phyloP scores from a whole-genome alignment of 2,329 filamentous ascomycete genomes.

The Clonostachys rosea region DNA sequence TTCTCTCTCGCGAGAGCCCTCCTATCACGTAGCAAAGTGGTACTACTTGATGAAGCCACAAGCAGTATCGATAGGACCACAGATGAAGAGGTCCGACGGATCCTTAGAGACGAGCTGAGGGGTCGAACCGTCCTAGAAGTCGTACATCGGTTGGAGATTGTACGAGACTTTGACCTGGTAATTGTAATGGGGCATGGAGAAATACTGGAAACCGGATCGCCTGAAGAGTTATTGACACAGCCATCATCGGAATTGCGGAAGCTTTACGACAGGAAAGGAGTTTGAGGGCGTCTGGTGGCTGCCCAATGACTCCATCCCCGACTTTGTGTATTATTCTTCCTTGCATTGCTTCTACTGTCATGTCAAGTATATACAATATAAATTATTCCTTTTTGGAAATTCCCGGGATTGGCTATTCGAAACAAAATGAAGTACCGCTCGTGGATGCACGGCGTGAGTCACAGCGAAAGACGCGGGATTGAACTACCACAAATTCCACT shows the following conservation, averaged over 20 bases:
- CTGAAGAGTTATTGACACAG: conserved; percentile 12
- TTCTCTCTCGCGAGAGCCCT: conserved; percentile 56
- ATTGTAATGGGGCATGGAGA: conserved; percentile 18
- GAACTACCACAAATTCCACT: too few relatives aligned
- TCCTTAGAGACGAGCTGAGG: conserved; percentile 11
- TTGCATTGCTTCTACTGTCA: too few relatives aligned
- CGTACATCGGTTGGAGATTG: conserved; percentile 17
- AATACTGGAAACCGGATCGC: conserved; percentile 16
- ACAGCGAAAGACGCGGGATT: too few relatives aligned
- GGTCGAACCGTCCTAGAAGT: conserved; percentile 19
- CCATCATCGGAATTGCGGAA: conserved; percentile 9
- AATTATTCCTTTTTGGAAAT: too few relatives aligned
- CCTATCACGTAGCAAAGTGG: conserved; percentile 21
- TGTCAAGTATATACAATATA: too few relatives aligned
- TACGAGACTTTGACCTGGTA: conserved; percentile 16
- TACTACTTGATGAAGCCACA: conserved; percentile 16
- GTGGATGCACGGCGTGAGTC: too few relatives aligned
- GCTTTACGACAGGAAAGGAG: conserved; percentile 11
- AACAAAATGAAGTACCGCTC: neutral
- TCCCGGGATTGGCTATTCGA: too few relatives aligned
- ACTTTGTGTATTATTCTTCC: too few relatives aligned
- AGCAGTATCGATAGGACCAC: conserved; percentile 21
- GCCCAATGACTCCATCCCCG: too few relatives aligned
- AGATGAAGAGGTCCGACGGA: conserved; percentile 13
- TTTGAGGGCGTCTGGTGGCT: neutral